Evolutionary conservation across 2,329 filamentous ascomycete genomes (phyloP).

Genomic region (Scytalidium sp.): DNA sequence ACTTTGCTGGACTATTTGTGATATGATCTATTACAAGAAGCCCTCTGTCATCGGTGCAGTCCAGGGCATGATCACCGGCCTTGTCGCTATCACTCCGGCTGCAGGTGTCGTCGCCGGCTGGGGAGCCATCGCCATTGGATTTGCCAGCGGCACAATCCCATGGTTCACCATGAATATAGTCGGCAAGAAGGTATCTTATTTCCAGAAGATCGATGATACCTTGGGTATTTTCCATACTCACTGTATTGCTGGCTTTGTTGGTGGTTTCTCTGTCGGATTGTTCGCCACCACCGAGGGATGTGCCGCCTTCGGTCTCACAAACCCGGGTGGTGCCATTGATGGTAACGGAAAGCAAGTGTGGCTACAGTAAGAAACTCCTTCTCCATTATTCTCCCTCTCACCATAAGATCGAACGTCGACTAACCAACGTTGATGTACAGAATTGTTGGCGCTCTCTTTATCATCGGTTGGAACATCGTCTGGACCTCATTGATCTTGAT

Average conservation of each 20-base stretch:
- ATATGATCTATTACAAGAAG: constrained; percentile 44
- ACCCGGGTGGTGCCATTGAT: constrained; percentile 45
- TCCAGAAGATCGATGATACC: constrained; percentile 54
- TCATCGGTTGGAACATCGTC: constrained; percentile 48
- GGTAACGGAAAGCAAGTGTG: constrained; percentile 48
- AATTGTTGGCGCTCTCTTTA: constrained; percentile 43
- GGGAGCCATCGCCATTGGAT: constrained; percentile 46
- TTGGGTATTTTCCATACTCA: constrained; percentile 48
- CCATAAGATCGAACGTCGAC: too few species aligned
- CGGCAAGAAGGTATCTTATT: constrained; percentile 49
- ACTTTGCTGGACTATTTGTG: constrained; percentile 42
- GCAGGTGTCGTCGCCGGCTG: constrained; percentile 48
- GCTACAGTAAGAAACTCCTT: constrained; percentile 31
- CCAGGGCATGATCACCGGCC: constrained; percentile 49
- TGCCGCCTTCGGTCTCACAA: constrained; percentile 41
- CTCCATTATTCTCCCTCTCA: background rate
- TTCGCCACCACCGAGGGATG: constrained; percentile 45
- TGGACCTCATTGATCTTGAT: constrained; percentile 46
- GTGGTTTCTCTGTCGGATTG: constrained; percentile 42
- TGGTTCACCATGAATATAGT: constrained; percentile 48
- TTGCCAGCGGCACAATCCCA: constrained; percentile 40
- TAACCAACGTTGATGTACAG: background rate
- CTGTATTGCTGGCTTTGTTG: constrained; percentile 41
- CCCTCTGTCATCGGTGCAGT: constrained; percentile 47
- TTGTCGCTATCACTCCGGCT: constrained; percentile 49